Conservation (phyloP, 805 yeast species). For the Starmerella kuoi region DNA sequence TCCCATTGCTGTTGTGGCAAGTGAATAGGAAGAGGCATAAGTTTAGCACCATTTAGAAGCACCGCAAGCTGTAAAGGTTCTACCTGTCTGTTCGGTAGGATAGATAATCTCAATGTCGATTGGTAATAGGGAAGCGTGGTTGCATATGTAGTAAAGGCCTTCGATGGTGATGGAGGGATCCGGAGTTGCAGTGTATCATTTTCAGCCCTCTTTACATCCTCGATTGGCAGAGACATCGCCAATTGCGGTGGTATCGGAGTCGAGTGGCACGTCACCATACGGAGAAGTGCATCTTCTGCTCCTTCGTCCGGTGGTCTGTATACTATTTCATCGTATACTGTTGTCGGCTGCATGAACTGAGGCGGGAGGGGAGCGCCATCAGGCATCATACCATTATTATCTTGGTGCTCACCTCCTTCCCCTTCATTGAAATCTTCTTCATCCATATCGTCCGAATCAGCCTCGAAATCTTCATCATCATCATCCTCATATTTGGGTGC, state of each 20-base stretch:
- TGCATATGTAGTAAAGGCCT: slow-evolving; percentile 20
- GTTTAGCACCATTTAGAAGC: slow-evolving; percentile 26
- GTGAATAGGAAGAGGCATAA: slow-evolving; percentile 21
- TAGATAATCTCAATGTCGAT: slow-evolving; percentile 36
- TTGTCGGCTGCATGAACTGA: slow-evolving; percentile 18
- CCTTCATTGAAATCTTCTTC: slow-evolving; percentile 20
- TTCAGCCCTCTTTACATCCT: slow-evolving; percentile 20
- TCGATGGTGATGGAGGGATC: slow-evolving; percentile 21
- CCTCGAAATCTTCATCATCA: slow-evolving; percentile 25
- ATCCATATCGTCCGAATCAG: slow-evolving; percentile 23
- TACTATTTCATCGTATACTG: slow-evolving; percentile 22
- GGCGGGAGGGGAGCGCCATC: slow-evolving; percentile 6
- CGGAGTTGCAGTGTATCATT: slow-evolving; percentile 22
- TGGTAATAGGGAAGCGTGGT: slow-evolving; percentile 37
- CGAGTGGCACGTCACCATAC: slow-evolving; percentile 21
- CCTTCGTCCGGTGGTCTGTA: slow-evolving; percentile 20
- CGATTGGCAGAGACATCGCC: slow-evolving; percentile 16
- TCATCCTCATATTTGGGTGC: slow-evolving; percentile 21
- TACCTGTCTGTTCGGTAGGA: slow-evolving; percentile 35
- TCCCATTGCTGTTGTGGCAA: slow-evolving; percentile 9
- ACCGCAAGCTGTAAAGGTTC: slow-evolving; percentile 27
- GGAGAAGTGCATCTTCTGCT: slow-evolving; percentile 20
- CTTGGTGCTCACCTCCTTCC: slow-evolving; percentile 8
- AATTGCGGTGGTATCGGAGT: slow-evolving; percentile 18
- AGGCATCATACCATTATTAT: background rate